phyloP scores from a whole-genome alignment of 2,329 filamentous ascomycete genomes.

The Fusarium dlaminii region DNA sequence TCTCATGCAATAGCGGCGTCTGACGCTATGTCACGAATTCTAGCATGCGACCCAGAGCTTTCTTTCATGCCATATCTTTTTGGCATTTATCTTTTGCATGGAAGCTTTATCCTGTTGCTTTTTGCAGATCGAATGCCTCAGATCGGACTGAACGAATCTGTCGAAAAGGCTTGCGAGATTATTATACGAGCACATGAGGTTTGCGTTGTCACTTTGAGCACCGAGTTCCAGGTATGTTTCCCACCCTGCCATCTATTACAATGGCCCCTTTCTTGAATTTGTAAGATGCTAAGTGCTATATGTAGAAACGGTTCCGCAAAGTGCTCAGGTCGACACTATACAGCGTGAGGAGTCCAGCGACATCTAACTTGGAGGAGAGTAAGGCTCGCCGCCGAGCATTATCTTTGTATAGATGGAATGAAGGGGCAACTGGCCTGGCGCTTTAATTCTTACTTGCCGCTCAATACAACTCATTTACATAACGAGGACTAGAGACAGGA shows the following conservation, averaged over 20 bases:
- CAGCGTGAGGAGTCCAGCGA: background rate
- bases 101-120: background rate
- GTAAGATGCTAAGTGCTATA: background rate
- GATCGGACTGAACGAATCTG: background rate
- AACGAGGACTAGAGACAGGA: background rate
- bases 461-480: fast-evolving
- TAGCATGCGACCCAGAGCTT: background rate
- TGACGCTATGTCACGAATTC: background rate
- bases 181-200: background rate
- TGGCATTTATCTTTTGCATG: background rate
- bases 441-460: background rate
- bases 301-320: background rate
- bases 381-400: background rate
- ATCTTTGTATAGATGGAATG: background rate
- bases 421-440: background rate
- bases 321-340: background rate
- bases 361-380: background rate
- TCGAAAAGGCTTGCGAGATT: background rate
- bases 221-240: background rate
- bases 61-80: background rate
- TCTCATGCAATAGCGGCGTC: background rate
- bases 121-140: constrained; percentile 1
- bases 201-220: background rate
- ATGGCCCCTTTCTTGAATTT: too few species aligned
- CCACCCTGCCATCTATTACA: fast-evolving